These are phyloP conservation scores for Monosporascus sp. DNA, from an alignment of 2,329 filamentous ascomycete species.

Conservation along the genomic window DNA sequence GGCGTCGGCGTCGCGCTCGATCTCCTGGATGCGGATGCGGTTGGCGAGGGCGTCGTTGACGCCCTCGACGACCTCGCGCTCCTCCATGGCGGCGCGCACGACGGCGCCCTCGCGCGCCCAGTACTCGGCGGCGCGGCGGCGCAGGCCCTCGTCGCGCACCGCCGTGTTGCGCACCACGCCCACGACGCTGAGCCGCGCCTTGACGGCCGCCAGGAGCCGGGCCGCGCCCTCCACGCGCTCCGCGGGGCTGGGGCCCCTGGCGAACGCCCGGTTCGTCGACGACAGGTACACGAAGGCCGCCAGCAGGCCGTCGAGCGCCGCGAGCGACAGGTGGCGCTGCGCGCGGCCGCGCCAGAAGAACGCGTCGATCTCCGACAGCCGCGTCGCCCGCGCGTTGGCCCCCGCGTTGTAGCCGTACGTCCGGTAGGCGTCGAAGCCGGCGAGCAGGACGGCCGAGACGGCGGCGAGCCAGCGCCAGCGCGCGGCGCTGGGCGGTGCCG, in stretches of 20 bases:
- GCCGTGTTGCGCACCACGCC: constrained; percentile 77
- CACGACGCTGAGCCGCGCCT: constrained; percentile 64
- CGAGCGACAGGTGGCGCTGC: constrained; percentile 59
- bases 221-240: constrained; percentile 61
- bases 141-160: constrained; percentile 65
- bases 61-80: constrained; percentile 66
- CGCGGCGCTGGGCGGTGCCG: constrained; percentile 53
- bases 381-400: constrained; percentile 56
- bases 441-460: constrained; percentile 52
- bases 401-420: constrained; percentile 61
- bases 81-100: constrained; percentile 72
- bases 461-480: constrained; percentile 69
- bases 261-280: constrained; percentile 74
- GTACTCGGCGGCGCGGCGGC: constrained; percentile 62
- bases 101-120: constrained; percentile 73
- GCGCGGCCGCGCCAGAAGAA: constrained; percentile 66
- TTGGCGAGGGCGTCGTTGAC: constrained; percentile 62
- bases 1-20: constrained; percentile 58
- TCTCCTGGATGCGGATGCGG: constrained; percentile 55
- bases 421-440: constrained; percentile 60
- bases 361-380: constrained; percentile 59
- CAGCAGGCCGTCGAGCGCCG: constrained; percentile 56
- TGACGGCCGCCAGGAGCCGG: constrained; percentile 50
- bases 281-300: constrained; percentile 68
- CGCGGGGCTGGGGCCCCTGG: constrained; percentile 52